Base-by-base conservation (phyloP, 129 eudicot genomes). In the Smallanthus sonchifolius region DNA sequence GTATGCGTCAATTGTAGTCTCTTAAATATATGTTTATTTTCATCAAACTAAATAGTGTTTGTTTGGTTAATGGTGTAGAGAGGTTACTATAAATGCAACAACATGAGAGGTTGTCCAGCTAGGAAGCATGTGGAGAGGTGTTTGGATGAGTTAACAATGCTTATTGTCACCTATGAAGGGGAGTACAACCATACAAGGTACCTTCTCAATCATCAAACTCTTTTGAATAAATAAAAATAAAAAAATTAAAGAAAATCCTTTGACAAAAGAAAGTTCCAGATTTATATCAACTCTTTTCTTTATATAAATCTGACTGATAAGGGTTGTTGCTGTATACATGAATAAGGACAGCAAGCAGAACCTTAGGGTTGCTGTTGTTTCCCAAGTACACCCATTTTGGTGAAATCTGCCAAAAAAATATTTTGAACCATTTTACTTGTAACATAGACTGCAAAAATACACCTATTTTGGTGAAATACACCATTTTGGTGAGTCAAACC, bases 71-170 rank as follows among this genome's bases (percentile, higher is more conserved):
- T 71, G 70, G 9, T 83, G 86, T 72, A 72, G 88, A 94, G 98
- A 89, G 98, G 97, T 30, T 94, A 94, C 91, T 94, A 94, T 67
- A 94, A 94, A 82, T 94, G 98, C 77, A 94, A 97, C 85, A 94
- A 96, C 75, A 78, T 94, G 88, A 86, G 98, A 87, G 98, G 97
- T 56, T 94, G 98, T 61, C 98, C 98, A 1, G 97, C 98, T 57
- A 94, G 98, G 76, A 94, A 94, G 79, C 98, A 94, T 54, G 98
- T 94, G 45, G 98, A 94, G 80, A 84, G 97, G 44, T 88, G 97
- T 73, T 80, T 90, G 86, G 98, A 94, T 47, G 98, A 94, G 2
- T 83, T 97, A 10, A 65, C 96, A 7, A 94, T 94, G 98, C 89
- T 94, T 32, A 94, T 94, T 42, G 98, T 94, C 57, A 94, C 97